These are phyloP conservation scores for Daldinia childiae DNA, from an alignment of 495 filamentous ascomycete genomes.

Conservation along the genomic window DNA sequence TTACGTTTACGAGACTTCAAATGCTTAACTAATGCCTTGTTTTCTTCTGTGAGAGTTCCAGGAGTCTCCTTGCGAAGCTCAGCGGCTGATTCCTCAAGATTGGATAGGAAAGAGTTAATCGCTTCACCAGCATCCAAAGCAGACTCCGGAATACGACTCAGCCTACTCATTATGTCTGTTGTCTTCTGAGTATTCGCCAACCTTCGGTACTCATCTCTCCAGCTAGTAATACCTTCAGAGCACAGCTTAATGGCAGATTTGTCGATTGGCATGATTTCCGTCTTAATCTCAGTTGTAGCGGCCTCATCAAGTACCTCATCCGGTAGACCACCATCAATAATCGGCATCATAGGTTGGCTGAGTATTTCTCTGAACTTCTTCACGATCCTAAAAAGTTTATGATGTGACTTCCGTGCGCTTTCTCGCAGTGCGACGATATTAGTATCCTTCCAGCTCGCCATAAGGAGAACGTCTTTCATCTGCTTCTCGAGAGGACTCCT, in stretches of 20 bases:
- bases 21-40: slow-evolving; percentile 80
- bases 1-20: slow-evolving; percentile 91
- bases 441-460: slow-evolving; percentile 96
- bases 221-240: slow-evolving; percentile 59
- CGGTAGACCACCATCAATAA: slow-evolving; percentile 73
- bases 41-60: slow-evolving; percentile 77
- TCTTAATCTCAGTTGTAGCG: slow-evolving; percentile 31
- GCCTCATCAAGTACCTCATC: slow-evolving; percentile 50
- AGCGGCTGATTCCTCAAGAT: slow-evolving; percentile 72
- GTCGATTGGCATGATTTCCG: slow-evolving; percentile 46
- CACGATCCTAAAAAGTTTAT: slow-evolving; percentile 89
- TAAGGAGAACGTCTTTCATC: slow-evolving; percentile 84
- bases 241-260: slow-evolving; percentile 61
- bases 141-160: slow-evolving; percentile 60
- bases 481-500: slow-evolving; percentile 78
- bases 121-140: slow-evolving; percentile 66
- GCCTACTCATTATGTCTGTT: slow-evolving; percentile 56
- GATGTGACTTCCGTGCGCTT: slow-evolving; percentile 87
- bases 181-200: slow-evolving; percentile 75
- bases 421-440: slow-evolving; percentile 89
- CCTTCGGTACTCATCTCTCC: slow-evolving; percentile 70
- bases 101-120: slow-evolving; percentile 71
- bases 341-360: slow-evolving; percentile 70
- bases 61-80: slow-evolving; percentile 85
- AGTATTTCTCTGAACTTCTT: slow-evolving; percentile 84